Evolutionary conservation across 331 rosid genomes (phyloP), one percentile per base, ranked within the genome.

Genomic region (Malus hybrid): DNA sequence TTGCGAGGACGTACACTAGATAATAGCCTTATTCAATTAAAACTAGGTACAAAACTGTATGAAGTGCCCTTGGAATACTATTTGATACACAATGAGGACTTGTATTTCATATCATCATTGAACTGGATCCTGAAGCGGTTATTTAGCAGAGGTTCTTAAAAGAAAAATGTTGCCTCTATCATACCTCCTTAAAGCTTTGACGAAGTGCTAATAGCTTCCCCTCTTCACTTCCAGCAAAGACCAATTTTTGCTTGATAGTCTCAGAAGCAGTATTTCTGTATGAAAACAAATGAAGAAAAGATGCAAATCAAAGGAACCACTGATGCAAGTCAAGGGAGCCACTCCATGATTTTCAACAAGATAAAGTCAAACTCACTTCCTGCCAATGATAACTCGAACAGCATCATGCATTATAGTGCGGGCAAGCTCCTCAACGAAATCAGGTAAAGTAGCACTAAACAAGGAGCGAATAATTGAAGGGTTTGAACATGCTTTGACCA

Each of bases 331-430:
- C 22, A 60, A 42, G 70, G 59, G 32, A 73, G 28, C 60, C 70
- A 74, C 72, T 76, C 32, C 28, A 18, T 22, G 73, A 76, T 48
- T 59, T 56, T 56, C 46, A 80, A 82, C 57, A 52, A 39, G 46
- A 31, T 63, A 48, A 39, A 46, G 52, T 24, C 42, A 55, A 78
- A 77, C 99, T 87, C 84, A 92, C 99, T 94, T 92, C 70, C 97
- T 84, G 77, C 99, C 99, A 81, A 94, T 87, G 76, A 94, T 89
- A 75, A 94, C 92, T 65, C 97, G 87, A 85, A 92, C 93, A 48
- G 97, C 97, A 85, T 94, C 97, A 83, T 92, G 97, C 99, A 94
- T 94, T 73, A 90, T 89, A 39, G 93, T 91, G 54, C 97, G 88
- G 66, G 97, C 99, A 76, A 87, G 88, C 71, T 92, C 97, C 82